Evolutionary conservation across 345 rosid species (phyloP), one percentile per base, ranked within the genome.

Genomic region (Corymbia maculata): DNA sequence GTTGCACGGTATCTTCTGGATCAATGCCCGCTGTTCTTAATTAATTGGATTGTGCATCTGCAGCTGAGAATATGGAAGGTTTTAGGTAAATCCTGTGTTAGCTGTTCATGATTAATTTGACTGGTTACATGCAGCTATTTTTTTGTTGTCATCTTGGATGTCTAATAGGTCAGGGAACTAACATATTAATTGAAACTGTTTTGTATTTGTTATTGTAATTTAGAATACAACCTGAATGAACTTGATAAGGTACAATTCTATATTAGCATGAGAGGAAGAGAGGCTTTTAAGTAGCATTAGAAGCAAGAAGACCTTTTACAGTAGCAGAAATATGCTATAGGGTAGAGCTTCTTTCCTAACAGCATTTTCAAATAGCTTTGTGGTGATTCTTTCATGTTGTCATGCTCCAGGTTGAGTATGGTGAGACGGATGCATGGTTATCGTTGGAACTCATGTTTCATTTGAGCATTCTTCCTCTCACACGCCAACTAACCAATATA

Each of bases 361-460:
- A 16, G 86, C 86, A 30, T 51, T 85, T 85, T 51, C 47, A 16
- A 55, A n/a, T 51, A 85, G 61, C 30, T 45, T 86, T 30, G 28
- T 89, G 79, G 59, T 91, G 88, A 89, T 92, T 57, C 90, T 85
- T 28, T 86, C 68, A 51, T 88, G 87, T 89, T 85, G 90, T 70
- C 79, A 92, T 68, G 61, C 50, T 92, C 59, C 97, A 98, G 99
- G 94, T 97, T 90, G 99, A 98, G 90, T 96, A 89, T 87, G 99
- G 99, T 15, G 99, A 98, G 92, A 96, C 98, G 80, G 99, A 98
- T 94, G 98, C 99, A 85, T 98, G 99, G 99, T 91, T 98, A 88
- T 95, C 99, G 49, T 92, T 98, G 99, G 99, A 98, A 93, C 97
- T 98, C 88, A 96, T 97, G 99, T 96, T 98, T 94, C 98, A 96